Percentiles rank a stretch among this genome's conserved stretches.
Evolutionary conservation across 768 basidiomycete species (phyloP).

Genomic region (Punctularia strigosozonata): DNA sequence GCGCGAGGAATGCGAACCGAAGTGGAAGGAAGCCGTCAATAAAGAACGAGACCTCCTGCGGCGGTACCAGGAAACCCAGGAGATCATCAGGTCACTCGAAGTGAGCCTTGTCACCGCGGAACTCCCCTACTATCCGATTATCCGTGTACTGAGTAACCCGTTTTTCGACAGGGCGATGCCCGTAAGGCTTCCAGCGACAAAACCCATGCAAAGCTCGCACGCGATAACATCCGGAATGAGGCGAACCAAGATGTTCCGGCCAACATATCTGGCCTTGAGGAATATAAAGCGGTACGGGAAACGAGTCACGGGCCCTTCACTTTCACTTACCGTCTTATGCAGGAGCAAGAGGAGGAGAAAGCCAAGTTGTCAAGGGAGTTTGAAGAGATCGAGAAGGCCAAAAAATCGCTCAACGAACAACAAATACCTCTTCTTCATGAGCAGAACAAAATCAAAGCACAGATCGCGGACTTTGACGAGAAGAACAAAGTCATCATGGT

Average conservation of each 20-base stretch:
- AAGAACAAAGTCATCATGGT: constrained; percentile 32
- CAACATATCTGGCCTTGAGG: constrained; percentile 44
- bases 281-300: constrained; percentile 33
- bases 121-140: no score
- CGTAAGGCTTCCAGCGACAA: no score
- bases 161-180: no score
- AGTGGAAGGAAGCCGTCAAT: background rate
- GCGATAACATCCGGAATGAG: constrained; percentile 39
- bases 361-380: constrained; percentile 32
- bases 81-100: background rate
- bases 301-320: background rate
- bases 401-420: constrained; percentile 31
- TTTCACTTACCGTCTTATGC: constrained; percentile 28
- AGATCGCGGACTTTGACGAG: constrained; percentile 41
- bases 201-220: constrained; percentile 22
- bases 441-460: constrained; percentile 31
- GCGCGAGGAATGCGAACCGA: background rate
- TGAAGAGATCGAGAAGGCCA: constrained; percentile 30
- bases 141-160: no score
- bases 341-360: constrained; percentile 36
- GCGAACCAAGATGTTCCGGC: constrained; percentile 61
- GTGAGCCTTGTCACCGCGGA: no score
- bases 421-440: constrained; percentile 32
- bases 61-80: no score
- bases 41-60: no score